Percentiles rank a stretch among this genome's conserved stretches.
phyloP scores from a whole-genome alignment of 2,329 filamentous ascomycete genomes.

The Botrytis fragariae region DNA sequence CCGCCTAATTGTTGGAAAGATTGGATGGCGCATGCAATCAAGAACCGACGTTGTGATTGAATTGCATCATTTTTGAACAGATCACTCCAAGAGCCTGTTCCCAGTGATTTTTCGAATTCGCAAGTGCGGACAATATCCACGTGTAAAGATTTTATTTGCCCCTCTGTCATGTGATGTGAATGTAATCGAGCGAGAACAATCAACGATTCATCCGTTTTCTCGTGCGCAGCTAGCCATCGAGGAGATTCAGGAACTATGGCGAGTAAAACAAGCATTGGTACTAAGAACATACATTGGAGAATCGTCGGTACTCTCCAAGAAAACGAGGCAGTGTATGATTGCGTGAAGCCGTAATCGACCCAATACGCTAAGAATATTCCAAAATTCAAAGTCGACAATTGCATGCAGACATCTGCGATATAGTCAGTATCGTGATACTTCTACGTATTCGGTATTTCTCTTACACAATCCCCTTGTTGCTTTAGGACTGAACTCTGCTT shows the following conservation, averaged over 20 bases:
- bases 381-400: constrained; percentile 50
- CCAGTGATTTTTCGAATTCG: constrained; percentile 38
- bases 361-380: constrained; percentile 60
- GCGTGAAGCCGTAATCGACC: constrained; percentile 57
- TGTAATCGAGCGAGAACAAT: constrained; percentile 53
- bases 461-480: constrained; percentile 40
- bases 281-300: constrained; percentile 39
- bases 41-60: constrained; percentile 50
- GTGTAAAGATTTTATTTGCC: constrained; percentile 34
- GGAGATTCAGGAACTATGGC: constrained; percentile 52
- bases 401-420: constrained; percentile 44
- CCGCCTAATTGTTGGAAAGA: constrained; percentile 51
- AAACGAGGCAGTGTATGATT: constrained; percentile 46
- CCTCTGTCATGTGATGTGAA: constrained; percentile 26
- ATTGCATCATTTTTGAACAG: constrained; percentile 30
- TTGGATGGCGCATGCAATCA: constrained; percentile 49
- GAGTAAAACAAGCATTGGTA: constrained; percentile 49
- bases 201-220: constrained; percentile 42
- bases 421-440: background rate
- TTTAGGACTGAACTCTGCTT: constrained; percentile 45
- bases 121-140: constrained; percentile 38
- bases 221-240: constrained; percentile 45
- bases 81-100: constrained; percentile 37
- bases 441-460: background rate
- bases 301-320: constrained; percentile 61